A percentile compares a stretch with the other conserved stretches of the same genome.
Evolutionary conservation across 805 yeast species (phyloP).

Genomic region (Saccharomycopsis oosterbeekiorum): DNA sequence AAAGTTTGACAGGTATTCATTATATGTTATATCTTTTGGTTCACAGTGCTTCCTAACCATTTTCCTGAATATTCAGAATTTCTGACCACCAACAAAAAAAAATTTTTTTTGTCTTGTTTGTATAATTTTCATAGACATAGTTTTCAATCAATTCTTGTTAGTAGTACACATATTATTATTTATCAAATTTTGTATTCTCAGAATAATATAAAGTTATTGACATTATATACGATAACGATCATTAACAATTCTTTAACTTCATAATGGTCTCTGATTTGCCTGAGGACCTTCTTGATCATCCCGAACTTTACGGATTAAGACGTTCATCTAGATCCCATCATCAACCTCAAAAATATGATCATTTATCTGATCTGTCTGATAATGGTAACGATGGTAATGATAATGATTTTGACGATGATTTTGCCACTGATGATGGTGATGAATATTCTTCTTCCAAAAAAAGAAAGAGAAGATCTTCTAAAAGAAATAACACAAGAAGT

Average conservation of each 20-base stretch:
- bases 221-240: neutral
- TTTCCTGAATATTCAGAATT: neutral
- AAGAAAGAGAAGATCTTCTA: slow-evolving; percentile 14
- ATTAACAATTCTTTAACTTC: neutral
- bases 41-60: neutral
- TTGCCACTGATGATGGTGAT: slow-evolving; percentile 22
- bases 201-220: neutral
- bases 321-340: slow-evolving; percentile 58
- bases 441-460: slow-evolving; percentile 14
- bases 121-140: neutral
- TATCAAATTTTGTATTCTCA: neutral
- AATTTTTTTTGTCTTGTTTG: neutral
- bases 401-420: neutral
- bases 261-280: slow-evolving; percentile 26
- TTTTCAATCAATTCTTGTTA: neutral
- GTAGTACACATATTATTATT: neutral
- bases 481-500: neutral
- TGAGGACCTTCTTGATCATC: slow-evolving; percentile 53
- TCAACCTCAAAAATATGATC: slow-evolving; percentile 15
- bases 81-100: neutral
- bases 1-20: neutral
- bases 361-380: slow-evolving; percentile 1
- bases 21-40: neutral
- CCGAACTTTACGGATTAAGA: slow-evolving; percentile 77
- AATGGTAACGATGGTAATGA: slow-evolving; percentile 18